phyloP scores from a whole-genome alignment of 2,329 filamentous ascomycete genomes.

The Amphichorda felina region DNA sequence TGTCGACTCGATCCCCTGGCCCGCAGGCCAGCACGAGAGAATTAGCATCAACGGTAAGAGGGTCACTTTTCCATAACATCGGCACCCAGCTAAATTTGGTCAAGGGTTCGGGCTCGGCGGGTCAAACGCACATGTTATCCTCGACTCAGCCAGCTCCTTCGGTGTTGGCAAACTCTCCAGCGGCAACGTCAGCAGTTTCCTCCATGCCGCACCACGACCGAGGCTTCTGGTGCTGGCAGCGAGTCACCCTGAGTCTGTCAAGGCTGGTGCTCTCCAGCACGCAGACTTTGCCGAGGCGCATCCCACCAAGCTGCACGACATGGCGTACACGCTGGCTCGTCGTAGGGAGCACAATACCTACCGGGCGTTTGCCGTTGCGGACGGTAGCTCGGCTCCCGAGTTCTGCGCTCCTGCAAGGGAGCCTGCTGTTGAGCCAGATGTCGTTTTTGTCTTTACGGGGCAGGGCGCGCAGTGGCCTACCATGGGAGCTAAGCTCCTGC shows the following conservation, averaged over 20 bases:
- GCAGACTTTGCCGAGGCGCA: no score
- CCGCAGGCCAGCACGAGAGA: slow-evolving; percentile 10
- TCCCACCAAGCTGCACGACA: no score
- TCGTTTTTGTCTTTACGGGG: slow-evolving; percentile 9
- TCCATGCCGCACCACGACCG: background rate
- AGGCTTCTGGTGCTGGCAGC: no score
- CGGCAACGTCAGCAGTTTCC: background rate
- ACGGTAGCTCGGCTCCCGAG: background rate
- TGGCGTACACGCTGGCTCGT: slow-evolving; percentile 10
- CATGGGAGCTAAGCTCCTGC: slow-evolving; percentile 6
- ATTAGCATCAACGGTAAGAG: slow-evolving; percentile 21
- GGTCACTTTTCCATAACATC: no score
- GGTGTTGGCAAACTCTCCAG: slow-evolving; percentile 5
- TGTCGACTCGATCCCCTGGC: slow-evolving; percentile 11
- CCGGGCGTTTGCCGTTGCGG: slow-evolving; percentile 6
- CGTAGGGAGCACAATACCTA: slow-evolving; percentile 6
- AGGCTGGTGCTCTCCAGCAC: background rate
- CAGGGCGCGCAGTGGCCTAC: slow-evolving; percentile 9
- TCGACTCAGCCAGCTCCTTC: slow-evolving; percentile 8
- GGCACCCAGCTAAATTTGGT: no score
- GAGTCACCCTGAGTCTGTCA: no score
- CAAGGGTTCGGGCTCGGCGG: slow-evolving; percentile 24
- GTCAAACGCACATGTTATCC: slow-evolving; percentile 19
- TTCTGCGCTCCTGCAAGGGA: background rate
- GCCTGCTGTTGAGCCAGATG: background rate